Base-by-base conservation (phyloP, 192 early-diverging fungal genomes). In the Coemansia sp. region DNA sequence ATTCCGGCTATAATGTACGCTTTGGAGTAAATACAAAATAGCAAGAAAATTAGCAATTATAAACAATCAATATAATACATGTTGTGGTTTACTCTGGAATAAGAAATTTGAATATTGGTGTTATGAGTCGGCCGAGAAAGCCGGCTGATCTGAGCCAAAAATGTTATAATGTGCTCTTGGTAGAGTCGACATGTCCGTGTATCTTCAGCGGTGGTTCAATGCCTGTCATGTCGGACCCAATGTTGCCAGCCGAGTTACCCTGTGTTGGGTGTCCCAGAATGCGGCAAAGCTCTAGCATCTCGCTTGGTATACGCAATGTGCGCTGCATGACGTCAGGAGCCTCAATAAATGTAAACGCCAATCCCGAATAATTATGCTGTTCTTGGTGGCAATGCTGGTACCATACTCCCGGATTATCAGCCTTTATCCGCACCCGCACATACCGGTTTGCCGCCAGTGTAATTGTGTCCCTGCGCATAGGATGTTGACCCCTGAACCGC, bases 401-500 rank as follows among this genome's bases (percentile, higher is more conserved):
- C 92, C 92, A 95, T 14, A 86, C 85, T 14, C 91, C 93, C 4
- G 90, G 89, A 70, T 93, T 94, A 71, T 93, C 38, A 87, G 75
- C n/a, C 85, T 87, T 66, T 91, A 91, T 63, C 88, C 91, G 75
- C 50, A 95, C 74, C 29, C 84, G 84, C 29, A 82, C 77, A 59
- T 86, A 88, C 32, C 82, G 64, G 59, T 78, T 57, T 15, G 60
- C 68, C 14, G 87, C 87, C 0, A 93, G 67, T 1, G 82, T 62
- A 12, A 92, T 76, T 2, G 86, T 89, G 66, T 95, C 93, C 53
- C 93, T 84, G 23, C 86, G 81, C 15, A 82, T 37, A 3, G 69
- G 69, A 3, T 41, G 39, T 3, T 0, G 39, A 41, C 39, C 39
- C 3, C 27, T 2, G 27, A 29, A 29, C 27, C 27, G 27, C 27